These are phyloP conservation scores for Cystobasidium sp. DNA, from an alignment of 1,284 basidiomycete species.

Conservation along the genomic window DNA sequence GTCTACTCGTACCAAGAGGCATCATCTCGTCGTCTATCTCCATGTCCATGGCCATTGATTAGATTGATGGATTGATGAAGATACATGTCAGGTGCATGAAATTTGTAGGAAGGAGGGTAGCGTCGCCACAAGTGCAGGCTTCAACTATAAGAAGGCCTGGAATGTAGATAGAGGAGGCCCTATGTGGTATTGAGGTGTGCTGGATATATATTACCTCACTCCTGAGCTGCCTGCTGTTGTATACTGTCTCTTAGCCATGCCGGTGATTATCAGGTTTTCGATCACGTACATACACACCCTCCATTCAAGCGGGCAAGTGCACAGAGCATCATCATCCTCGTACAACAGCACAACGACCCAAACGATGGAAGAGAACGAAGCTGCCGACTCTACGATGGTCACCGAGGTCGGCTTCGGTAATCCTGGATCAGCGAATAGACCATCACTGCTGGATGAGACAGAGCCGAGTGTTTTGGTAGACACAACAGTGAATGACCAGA, in stretches of 20 bases:
- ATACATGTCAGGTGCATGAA: constrained; percentile 10
- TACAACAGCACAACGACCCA: neutral
- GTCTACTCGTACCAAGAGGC: neutral
- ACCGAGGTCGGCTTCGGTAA: constrained; percentile 15
- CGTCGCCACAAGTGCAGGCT: neutral
- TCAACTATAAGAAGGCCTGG: too few species aligned
- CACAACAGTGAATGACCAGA: constrained; percentile 12
- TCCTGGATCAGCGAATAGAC: constrained; percentile 6
- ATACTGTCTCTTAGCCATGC: neutral
- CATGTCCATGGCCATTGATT: constrained; percentile 21
- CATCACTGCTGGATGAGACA: constrained; percentile 31
- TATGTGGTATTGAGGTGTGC: neutral
- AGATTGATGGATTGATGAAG: neutral
- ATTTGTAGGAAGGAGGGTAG: neutral
- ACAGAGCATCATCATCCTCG: neutral
- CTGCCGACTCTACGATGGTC: constrained; percentile 4
- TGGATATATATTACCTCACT: neutral
- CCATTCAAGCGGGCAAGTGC: neutral
- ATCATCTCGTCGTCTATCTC: constrained; percentile 11
- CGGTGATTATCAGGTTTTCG: neutral
- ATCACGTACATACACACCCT: neutral
- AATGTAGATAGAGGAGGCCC: too few species aligned
- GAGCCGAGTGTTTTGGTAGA: constrained; percentile 18
- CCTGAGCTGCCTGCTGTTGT: neutral
- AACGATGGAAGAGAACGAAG: constrained; percentile 14